phyloP scores from a whole-genome alignment of 2,329 filamentous ascomycete species.

The Microsporum ferrugineum region DNA sequence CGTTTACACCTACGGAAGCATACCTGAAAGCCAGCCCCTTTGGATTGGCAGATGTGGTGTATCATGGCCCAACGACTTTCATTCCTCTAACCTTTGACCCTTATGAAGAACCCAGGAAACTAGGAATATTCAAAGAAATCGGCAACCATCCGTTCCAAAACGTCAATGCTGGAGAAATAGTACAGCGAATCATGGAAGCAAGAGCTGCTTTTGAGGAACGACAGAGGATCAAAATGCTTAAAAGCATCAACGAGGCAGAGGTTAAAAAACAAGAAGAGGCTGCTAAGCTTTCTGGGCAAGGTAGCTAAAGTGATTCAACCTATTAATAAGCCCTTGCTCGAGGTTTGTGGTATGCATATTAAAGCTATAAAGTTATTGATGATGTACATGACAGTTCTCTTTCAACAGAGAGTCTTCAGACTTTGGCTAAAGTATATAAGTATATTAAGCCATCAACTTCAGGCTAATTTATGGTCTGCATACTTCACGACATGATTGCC shows the following conservation, averaged over 20 bases:
- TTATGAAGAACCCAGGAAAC: constrained; percentile 65
- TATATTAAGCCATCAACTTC: no score
- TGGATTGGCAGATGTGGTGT: constrained; percentile 66
- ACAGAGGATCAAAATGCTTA: constrained; percentile 80
- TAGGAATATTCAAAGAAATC: constrained; percentile 77
- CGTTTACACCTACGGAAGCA: constrained; percentile 67
- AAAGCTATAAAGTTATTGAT: not conserved
- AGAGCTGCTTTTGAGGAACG: constrained; percentile 81
- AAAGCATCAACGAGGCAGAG: constrained; percentile 62
- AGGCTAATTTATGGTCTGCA: not conserved
- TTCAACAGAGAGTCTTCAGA: not conserved
- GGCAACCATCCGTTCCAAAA: constrained; percentile 65
- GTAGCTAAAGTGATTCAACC: not conserved
- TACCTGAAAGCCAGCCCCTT: constrained; percentile 68
- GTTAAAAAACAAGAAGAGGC: constrained; percentile 48
- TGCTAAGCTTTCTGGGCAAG: constrained; percentile 1
- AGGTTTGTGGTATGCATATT: not conserved
- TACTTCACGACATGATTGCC: not conserved
- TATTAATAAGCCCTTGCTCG: not conserved
- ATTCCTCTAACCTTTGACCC: constrained; percentile 68
- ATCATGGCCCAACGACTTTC: constrained; percentile 92
- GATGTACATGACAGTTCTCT: not conserved
- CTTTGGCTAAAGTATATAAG: not conserved
- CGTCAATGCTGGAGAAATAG: constrained; percentile 87
- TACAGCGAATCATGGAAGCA: constrained; percentile 78